Evolutionary conservation across 306 rosid species (phyloP), one percentile per base, ranked within the genome.

Genomic region (Vigna mungo): DNA sequence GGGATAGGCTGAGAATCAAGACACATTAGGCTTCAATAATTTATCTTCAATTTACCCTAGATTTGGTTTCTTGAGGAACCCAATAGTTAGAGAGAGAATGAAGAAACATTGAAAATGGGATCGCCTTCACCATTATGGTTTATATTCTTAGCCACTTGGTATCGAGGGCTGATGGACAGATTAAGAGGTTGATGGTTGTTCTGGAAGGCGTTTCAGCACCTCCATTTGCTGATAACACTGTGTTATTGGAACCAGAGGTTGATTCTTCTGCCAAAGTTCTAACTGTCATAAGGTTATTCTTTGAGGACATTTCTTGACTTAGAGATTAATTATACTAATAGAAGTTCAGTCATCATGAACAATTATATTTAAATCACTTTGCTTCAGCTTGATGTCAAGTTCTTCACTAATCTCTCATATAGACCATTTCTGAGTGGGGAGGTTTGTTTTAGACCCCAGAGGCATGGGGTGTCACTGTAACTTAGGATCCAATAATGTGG

Each of bases 1-100:
- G 54, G 61, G 49, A 64, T 20, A 68, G 53, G 16, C 52, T 63
- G 60, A 47, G 34, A 72, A 30, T 55, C 66, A 12, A 47, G 84
- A 23, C 62, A 47, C 15, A 30, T 25, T 68, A 27, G 23, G 34
- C 62, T 37, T 63, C 30, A 43, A 16, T 30, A 63, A 36, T 23
- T 49, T 61, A 71, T 71, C 65, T 54, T 39, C 9, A 16, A 51
- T 7, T 53, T 51, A n/a, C 9, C 56, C 9, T 7, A 74, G 74
- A 72, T 30, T 72, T 43, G 44, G 10, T 37, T 80, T 71, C 74
- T 52, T 25, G 43, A 21, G 15, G 27, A 71, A 36, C 36, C 43
- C 9, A 39, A 52, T 64, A 73, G 41, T 37, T 18, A 55, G 47
- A 58, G 51, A 80, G 47, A 64, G 60, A 25, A 43, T 58, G 64